Evolutionary conservation across 208 protist genomes (phyloP).

Genomic region (Wallacemonas sp.): DNA sequence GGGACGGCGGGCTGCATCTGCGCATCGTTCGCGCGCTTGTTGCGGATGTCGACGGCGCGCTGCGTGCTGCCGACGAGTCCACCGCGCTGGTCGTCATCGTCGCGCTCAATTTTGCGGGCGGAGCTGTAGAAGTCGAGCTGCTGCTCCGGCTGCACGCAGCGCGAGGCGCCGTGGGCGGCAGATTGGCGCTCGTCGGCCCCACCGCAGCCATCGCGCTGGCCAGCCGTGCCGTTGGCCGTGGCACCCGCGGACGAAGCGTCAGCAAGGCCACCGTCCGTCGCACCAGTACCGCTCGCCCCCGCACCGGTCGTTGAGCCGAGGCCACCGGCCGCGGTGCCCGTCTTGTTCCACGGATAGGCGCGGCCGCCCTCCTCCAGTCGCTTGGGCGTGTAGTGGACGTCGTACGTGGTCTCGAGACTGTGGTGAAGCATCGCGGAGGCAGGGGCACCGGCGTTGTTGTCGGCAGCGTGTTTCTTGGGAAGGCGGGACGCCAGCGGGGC

Average conservation of each 20-base stretch:
- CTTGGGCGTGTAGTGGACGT: slow-evolving; percentile 44
- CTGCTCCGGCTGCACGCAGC: slow-evolving; percentile 47
- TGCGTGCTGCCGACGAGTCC: slow-evolving; percentile 67
- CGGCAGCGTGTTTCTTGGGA: slow-evolving; percentile 26
- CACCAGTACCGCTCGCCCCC: too few species aligned
- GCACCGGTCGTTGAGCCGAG: background rate
- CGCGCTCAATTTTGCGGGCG: slow-evolving; percentile 66
- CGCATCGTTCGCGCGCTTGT: slow-evolving; percentile 59
- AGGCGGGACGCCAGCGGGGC: slow-evolving; percentile 52
- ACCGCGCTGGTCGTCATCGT: slow-evolving; percentile 69
- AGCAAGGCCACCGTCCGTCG: too few species aligned
- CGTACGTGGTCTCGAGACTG: slow-evolving; percentile 70
- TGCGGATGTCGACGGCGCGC: slow-evolving; percentile 76
- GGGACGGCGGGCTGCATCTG: slow-evolving; percentile 38
- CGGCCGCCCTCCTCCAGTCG: slow-evolving; percentile 5
- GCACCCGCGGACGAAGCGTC: too few species aligned
- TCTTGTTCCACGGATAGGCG: background rate
- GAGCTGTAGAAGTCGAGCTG: slow-evolving; percentile 68
- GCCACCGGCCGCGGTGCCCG: background rate
- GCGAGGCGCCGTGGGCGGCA: slow-evolving; percentile 47
- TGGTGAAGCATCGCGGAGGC: slow-evolving; percentile 45
- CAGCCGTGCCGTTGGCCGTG: too few species aligned
- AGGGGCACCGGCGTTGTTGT: slow-evolving; percentile 21
- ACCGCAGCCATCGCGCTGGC: background rate
- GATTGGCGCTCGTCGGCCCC: slow-evolving; percentile 50